These are phyloP conservation scores for Salix caprea DNA, from an alignment of 345 rosid genomes.

Conservation along the genomic window DNA sequence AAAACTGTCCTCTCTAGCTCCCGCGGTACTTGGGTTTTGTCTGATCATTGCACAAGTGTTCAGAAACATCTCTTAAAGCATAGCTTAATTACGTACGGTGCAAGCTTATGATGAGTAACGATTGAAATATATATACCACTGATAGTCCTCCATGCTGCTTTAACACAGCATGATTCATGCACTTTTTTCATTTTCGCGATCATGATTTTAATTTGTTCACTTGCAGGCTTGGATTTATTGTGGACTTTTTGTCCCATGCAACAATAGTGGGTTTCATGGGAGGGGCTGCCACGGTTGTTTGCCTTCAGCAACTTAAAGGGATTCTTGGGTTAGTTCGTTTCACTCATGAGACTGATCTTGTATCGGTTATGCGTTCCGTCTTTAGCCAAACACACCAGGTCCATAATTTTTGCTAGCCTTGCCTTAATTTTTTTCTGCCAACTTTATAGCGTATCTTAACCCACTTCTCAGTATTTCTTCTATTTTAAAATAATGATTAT, in stretches of 20 bases:
- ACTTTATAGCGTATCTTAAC: not conserved
- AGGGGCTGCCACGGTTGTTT: slow-evolving; percentile 43
- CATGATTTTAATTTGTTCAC: not conserved
- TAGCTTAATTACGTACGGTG: not conserved
- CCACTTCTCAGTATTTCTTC: not conserved
- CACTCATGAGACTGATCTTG: slow-evolving; percentile 31
- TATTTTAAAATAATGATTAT: not conserved
- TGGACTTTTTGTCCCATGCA: slow-evolving; percentile 47
- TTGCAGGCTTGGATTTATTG: slow-evolving; percentile 39
- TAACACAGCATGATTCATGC: not conserved
- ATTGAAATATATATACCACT: no score
- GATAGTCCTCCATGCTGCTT: not conserved
- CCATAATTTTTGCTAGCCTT: not conserved
- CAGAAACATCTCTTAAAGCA: not conserved
- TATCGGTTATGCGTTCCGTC: slow-evolving; percentile 35
- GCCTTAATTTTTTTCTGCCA: not conserved
- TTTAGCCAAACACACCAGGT: slow-evolving; percentile 29
- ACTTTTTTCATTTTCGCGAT: not conserved
- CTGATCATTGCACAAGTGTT: not conserved
- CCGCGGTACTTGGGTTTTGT: not conserved
- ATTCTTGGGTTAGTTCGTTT: slow-evolving; percentile 32
- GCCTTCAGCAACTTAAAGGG: slow-evolving; percentile 45
- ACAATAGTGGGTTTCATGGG: slow-evolving; percentile 47
- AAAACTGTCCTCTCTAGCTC: not conserved
- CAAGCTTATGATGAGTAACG: no score